phyloP scores from a whole-genome alignment of 208 protist species.

The Acanthamoeba triangularis region DNA sequence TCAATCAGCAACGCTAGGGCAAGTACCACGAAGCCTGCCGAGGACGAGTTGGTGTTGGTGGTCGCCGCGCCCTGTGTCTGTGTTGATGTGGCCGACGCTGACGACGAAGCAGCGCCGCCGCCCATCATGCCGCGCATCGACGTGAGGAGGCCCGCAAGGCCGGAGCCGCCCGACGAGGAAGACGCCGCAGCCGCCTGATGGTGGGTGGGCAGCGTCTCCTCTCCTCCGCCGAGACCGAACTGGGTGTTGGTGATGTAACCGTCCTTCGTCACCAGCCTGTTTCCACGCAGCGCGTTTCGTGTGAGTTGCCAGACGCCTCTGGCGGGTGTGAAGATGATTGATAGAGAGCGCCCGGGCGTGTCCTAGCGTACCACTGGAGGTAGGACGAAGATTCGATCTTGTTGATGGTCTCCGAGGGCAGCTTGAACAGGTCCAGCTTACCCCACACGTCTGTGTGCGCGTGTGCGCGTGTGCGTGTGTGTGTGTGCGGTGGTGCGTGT shows the following conservation, averaged over 20 bases:
- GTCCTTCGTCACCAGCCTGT: slow-evolving; percentile 15
- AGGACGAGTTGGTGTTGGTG: background rate
- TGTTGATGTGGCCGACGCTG: background rate
- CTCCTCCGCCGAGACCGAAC: background rate
- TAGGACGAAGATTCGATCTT: slow-evolving; percentile 2
- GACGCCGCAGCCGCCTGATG: background rate
- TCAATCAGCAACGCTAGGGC: background rate
- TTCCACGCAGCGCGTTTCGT: background rate
- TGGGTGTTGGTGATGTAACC: slow-evolving; percentile 57
- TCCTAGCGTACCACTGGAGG: background rate
- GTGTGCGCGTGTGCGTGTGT: too few species aligned
- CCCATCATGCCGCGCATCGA: background rate
- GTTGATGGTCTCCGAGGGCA: slow-evolving; percentile 19
- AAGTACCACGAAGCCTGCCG: background rate
- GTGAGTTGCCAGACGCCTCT: background rate
- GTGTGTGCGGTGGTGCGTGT: too few species aligned
- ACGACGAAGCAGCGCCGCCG: background rate
- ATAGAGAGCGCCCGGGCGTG: too few species aligned
- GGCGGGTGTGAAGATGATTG: background rate
- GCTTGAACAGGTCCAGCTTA: background rate
- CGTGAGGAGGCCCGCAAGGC: background rate
- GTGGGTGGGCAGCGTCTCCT: background rate
- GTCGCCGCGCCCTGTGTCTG: background rate
- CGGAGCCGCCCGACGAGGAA: background rate
- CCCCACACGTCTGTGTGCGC: slow-evolving; percentile 21